Conservation (phyloP, 2,329 filamentous ascomycete species). For the Fusarium nematophilum region DNA sequence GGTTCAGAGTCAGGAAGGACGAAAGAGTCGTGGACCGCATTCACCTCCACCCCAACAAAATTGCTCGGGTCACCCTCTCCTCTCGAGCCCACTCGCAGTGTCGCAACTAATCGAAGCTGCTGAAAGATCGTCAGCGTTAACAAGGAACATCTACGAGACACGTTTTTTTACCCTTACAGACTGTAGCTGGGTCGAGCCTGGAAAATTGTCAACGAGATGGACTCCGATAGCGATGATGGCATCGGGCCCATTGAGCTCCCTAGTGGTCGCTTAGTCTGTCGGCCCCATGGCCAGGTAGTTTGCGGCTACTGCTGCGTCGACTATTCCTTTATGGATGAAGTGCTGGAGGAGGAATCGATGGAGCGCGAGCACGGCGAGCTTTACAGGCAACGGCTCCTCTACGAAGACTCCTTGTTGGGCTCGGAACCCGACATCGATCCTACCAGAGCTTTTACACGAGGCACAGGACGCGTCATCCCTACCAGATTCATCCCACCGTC, state of each 20-base stretch:
- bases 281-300: conserved; percentile 46
- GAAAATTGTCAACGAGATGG: no score
- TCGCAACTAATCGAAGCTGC: no score
- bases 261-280: conserved; percentile 51
- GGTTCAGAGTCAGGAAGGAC: no score
- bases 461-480: conserved; percentile 23
- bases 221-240: conserved; percentile 43
- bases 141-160: no score
- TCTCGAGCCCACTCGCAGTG: no score
- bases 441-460: background rate
- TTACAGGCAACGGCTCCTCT: background rate
- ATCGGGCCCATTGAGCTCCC: conserved; percentile 50
- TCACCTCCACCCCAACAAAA: no score
- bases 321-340: conserved; percentile 50
- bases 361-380: conserved; percentile 10
- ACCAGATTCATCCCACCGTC: conserved; percentile 26
- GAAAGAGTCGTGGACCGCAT: no score
- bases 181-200: no score
- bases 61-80: no score
- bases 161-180: no score
- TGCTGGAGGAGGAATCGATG: background rate
- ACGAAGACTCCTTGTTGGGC: background rate
- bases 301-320: conserved; percentile 50
- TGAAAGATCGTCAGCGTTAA: no score
- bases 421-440: background rate